Evolutionary conservation across 2,329 filamentous ascomycete species (phyloP).

Genomic region (Raffaelea arxii): DNA sequence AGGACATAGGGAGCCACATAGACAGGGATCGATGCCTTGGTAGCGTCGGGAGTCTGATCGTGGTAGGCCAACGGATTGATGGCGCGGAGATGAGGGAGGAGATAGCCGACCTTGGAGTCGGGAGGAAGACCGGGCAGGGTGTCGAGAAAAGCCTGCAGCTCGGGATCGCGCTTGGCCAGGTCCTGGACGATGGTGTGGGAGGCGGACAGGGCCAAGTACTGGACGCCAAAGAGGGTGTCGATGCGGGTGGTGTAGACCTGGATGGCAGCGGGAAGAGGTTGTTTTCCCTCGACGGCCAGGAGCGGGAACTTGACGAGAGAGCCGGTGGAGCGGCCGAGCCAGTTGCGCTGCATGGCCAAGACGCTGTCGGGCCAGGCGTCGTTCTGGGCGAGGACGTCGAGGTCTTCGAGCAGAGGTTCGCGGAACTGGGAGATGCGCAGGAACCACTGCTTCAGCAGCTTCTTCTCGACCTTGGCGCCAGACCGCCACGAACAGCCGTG

Average conservation of each 20-base stretch:
- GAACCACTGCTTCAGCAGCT: conserved; percentile 80
- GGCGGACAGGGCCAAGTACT: conserved; percentile 72
- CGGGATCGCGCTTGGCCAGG: conserved; percentile 47
- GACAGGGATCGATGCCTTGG: conserved; percentile 54
- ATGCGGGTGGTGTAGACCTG: conserved; percentile 77
- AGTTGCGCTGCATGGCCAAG: conserved; percentile 74
- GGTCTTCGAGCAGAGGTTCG: conserved; percentile 59
- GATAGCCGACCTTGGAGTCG: conserved; percentile 58
- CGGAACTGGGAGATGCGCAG: conserved; percentile 74
- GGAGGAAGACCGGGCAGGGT: conserved; percentile 44
- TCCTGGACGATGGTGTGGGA: conserved; percentile 58
- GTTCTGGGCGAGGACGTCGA: conserved; percentile 53
- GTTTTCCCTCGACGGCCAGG: conserved; percentile 23
- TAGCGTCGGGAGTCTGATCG: conserved; percentile 36
- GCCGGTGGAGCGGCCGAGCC: conserved; percentile 73
- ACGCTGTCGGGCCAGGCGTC: conserved; percentile 76
- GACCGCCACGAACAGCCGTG: conserved; percentile 82
- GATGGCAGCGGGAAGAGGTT: conserved; percentile 37
- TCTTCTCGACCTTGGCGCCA: conserved; percentile 73
- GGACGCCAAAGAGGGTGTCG: conserved; percentile 79
- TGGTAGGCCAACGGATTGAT: conserved; percentile 56
- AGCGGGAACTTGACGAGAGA: conserved; percentile 64
- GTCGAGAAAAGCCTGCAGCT: conserved; percentile 58
- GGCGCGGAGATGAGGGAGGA: conserved; percentile 50
- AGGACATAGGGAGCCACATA: conserved; percentile 81